Conservation (phyloP, 768 basidiomycete genomes). For the Rhizopogon roseolus region DNA sequence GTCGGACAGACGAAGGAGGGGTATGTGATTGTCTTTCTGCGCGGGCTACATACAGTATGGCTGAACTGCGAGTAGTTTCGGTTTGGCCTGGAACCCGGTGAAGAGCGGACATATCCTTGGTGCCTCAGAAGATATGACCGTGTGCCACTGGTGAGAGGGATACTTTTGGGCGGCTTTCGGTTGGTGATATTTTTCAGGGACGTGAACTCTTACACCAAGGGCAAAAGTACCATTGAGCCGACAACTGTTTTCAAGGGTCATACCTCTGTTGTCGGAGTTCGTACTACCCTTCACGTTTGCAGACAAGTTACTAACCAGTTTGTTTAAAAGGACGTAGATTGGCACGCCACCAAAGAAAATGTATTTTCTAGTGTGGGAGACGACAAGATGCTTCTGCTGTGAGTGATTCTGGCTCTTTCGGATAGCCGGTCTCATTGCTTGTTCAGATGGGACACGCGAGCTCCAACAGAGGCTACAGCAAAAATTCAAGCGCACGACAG, state of each 20-base stretch:
- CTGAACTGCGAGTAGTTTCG: conserved; percentile 59
- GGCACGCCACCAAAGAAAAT: conserved; percentile 80
- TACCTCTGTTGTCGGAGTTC: conserved; percentile 84
- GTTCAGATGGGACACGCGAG: conserved; percentile 87
- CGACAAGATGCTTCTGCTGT: conserved; percentile 93
- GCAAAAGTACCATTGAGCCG: conserved; percentile 78
- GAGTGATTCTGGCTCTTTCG: conserved; percentile 23
- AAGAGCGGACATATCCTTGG: conserved; percentile 84
- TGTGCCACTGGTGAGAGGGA: conserved; percentile 76
- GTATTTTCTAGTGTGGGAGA: conserved; percentile 95
- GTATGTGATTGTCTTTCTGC: conserved; percentile 38
- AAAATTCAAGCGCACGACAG: conserved; percentile 84
- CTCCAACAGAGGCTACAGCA: conserved; percentile 59
- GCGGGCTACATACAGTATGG: neutral
- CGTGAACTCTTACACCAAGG: conserved; percentile 81
- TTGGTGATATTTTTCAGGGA: conserved; percentile 57
- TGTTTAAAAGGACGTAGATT: conserved; percentile 81
- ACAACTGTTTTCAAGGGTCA: conserved; percentile 83
- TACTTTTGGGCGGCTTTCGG: neutral
- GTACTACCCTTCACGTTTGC: conserved; percentile 20
- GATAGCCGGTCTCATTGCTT: neutral
- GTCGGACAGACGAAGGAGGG: conserved; percentile 92
- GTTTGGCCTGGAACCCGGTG: conserved; percentile 86
- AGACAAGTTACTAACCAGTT: neutral
- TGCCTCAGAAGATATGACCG: conserved; percentile 93